Evolutionary conservation across 176 grass and related monocot species (phyloP), one percentile per base, ranked within the genome.

Genomic region (Paspalum notatum): DNA sequence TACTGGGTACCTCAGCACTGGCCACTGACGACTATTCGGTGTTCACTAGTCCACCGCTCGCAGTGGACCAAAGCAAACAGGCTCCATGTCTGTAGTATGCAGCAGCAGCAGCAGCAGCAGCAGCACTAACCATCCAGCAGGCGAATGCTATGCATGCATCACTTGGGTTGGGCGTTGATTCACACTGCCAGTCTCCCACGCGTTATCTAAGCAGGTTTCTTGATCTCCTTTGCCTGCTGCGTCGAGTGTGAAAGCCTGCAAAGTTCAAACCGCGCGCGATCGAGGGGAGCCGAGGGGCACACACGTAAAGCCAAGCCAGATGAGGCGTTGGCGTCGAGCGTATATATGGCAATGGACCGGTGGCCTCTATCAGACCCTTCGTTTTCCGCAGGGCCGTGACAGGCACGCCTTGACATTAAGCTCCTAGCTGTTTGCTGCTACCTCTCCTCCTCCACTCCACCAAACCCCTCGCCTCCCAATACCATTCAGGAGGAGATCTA

Each of bases 371-470:
- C 22, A 4, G 26, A 7, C 67, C 54, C 67, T 43, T 66, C 76
- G n/a, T 80, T 84, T 84, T 83, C 80, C 32, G 21, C 62, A 56
- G 74, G 89, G 56, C 64, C 57, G 76, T 76, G 84, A 76, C 75
- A 71, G 17, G 55, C 84, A 80, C 71, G 37, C 71, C 81, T 90
- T 90, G 88, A 90, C 88, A 83, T 80, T 79, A 66, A 51, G 74
- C 15, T 20, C 41, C 73, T 76, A n/a, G 40, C 54, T 45, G 4
- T 45, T 71, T 51, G 63, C 38, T 14, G 17, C 22, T 55, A 75
- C 16, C 50, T 22, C 47, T 5, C 54, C 4, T 49, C 58, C 27
- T 75, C 74, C 62, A 37, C 81, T 59, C 85, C 67, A 89, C 87
- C 87, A 89, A 85, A 89, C 82, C 77, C 87, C 65, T 5, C 6